Evolutionary conservation across 2,329 filamentous ascomycete genomes (phyloP), one percentile per base, ranked within the genome.

Genomic region (Curvularia verruculosa): DNA sequence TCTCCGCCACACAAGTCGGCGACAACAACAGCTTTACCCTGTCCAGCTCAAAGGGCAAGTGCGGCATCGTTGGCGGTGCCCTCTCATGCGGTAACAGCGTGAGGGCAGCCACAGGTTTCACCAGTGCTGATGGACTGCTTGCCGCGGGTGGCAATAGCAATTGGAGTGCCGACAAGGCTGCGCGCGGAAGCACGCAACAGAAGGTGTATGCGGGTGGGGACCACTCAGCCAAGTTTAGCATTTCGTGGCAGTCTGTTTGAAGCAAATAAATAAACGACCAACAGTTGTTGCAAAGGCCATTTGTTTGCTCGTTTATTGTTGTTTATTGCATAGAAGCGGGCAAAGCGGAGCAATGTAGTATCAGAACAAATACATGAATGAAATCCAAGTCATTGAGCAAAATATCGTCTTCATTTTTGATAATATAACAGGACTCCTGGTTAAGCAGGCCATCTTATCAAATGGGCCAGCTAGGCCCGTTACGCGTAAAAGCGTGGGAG

Each of bases 1-100:
- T 85, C 71, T 85, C 82, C 0, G 85, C 86, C 4, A 75, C 82
- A 3, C 57, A 79, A 1, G 56, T n/a, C 5, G 43, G 43, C 9
- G 68, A 63, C 15, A 55, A 63, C 15, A 55, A 52, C 18, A 69
- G 70, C 12, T 76, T 76, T 52, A 73, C 67, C 10, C 44, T 82
- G 18, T 58, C 58, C 3, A 68, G 63, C 15, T 72, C 68, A 8
- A 75, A 75, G 61, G 74, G 74, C 23, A 73, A 72, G 29, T 90
- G 88, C 63, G 83, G 81, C 1, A 79, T 89, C 44, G 77, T 81
- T 4, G 74, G 77, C 3, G 82, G 81, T n/a, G 76, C 76, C 5
- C 79, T 89, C 40, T 81, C 77, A 13, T 90, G 87, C 69, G 84
- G 79, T 3, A 77, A 78, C 2, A 73, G 77, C n/a, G 79, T 83